Conservation (phyloP, 208 protist species). For the Tetramitus jugosus region DNA sequence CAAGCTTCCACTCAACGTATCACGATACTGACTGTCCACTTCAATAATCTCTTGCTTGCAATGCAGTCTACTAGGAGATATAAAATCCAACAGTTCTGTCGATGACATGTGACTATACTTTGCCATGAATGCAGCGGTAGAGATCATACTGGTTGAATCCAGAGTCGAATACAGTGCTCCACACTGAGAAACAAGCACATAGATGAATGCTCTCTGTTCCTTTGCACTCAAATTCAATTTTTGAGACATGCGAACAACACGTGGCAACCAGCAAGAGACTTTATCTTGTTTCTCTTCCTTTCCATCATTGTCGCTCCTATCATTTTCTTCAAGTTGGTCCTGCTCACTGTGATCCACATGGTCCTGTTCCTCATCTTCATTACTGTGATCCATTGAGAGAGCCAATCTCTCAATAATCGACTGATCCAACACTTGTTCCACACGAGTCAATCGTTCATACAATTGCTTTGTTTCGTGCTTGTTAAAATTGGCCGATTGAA, state of each 20-base stretch:
- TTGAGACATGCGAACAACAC: background rate
- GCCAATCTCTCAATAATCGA: too few species aligned
- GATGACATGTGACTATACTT: background rate
- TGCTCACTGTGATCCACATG: too few species aligned
- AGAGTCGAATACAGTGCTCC: background rate
- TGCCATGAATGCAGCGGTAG: background rate
- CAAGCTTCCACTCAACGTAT: conserved; percentile 53
- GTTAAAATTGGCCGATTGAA: too few species aligned
- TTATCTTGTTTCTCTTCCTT: too few species aligned
- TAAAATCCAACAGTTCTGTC: background rate
- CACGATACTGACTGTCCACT: background rate
- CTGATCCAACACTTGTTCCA: too few species aligned
- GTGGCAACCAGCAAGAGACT: too few species aligned
- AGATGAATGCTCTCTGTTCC: background rate
- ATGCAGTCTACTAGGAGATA: background rate
- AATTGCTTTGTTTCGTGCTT: too few species aligned
- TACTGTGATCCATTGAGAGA: too few species aligned
- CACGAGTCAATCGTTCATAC: too few species aligned
- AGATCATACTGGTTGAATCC: background rate
- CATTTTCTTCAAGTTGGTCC: too few species aligned
- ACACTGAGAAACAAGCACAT: background rate
- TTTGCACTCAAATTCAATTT: background rate
- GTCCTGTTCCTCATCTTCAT: too few species aligned
- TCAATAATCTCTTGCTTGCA: background rate
- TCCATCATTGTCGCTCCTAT: too few species aligned